These are phyloP conservation scores for Jatropha curcas DNA, from an alignment of 345 rosid species.

Conservation along the genomic window DNA sequence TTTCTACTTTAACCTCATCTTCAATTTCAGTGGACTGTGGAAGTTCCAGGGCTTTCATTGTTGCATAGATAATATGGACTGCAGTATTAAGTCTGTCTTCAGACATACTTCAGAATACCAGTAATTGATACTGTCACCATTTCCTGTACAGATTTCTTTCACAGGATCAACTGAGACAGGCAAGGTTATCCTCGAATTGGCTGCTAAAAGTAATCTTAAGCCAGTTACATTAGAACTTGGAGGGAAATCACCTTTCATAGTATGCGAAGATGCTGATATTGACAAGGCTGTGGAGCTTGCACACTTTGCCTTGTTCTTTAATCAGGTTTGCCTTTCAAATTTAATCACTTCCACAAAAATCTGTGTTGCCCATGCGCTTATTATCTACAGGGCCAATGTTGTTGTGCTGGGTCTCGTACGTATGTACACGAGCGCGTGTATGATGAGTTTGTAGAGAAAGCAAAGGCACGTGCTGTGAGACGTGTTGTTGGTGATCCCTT, in stretches of 20 bases:
- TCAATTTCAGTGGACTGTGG: no score
- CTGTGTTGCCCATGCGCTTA: conserved; percentile 5
- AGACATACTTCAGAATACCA: neutral
- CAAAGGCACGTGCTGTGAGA: conserved; percentile 67
- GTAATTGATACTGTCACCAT: neutral
- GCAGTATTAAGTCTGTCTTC: neutral
- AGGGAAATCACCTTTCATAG: conserved; percentile 36
- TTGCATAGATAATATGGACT: neutral
- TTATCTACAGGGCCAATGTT: conserved; percentile 30
- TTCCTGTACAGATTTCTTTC: conserved; percentile 24
- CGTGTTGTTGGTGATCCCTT: conserved; percentile 90
- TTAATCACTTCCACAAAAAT: neutral
- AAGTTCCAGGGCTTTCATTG: no score
- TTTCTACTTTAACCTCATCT: no score
- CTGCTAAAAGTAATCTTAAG: conserved; percentile 35
- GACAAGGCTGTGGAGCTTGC: conserved; percentile 32
- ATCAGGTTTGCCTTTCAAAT: conserved; percentile 21
- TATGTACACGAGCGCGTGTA: conserved; percentile 31
- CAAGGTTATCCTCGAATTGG: conserved; percentile 23
- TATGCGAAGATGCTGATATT: conserved; percentile 32
- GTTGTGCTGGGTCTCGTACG: conserved; percentile 34
- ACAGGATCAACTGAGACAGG: conserved; percentile 36
- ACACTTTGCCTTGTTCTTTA: conserved; percentile 30
- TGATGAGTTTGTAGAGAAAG: conserved; percentile 87
- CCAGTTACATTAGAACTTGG: conserved; percentile 36